A percentile compares a stretch with the other conserved stretches of the same genome.
Evolutionary conservation across 192 early-diverging fungal genomes (phyloP).

Genomic region (Entophlyctis luteolus): DNA sequence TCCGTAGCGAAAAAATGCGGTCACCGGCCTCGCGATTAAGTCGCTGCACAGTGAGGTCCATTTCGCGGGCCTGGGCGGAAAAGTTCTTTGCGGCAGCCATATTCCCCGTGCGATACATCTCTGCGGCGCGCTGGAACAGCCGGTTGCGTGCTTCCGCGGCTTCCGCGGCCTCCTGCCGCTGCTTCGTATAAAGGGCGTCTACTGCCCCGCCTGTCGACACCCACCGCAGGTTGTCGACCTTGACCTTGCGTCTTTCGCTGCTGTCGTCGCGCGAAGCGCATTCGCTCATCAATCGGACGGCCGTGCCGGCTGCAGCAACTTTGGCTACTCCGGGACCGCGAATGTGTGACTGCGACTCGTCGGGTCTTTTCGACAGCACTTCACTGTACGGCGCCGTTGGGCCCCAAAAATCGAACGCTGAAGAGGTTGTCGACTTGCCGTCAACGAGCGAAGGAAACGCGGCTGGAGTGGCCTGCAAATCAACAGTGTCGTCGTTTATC

Average conservation of each 20-base stretch:
- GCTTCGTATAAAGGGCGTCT: conserved; percentile 35
- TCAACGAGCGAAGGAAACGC: not conserved
- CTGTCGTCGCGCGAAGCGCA: not conserved
- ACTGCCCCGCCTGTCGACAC: conserved; percentile 40
- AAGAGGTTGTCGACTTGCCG: not conserved
- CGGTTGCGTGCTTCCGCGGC: conserved; percentile 43
- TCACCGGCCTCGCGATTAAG: conserved; percentile 35
- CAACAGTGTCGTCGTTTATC: not conserved
- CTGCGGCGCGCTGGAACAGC: conserved; percentile 49
- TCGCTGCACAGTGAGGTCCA: conserved; percentile 38
- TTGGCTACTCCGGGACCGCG: not conserved
- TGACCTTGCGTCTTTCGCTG: not conserved
- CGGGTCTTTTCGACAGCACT: conserved; percentile 12
- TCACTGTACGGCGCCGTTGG: conserved; percentile 34
- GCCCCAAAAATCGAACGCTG: conserved; percentile 39
- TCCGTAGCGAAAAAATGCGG: conserved; percentile 40
- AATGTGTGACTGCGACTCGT: not conserved
- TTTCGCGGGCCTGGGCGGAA: conserved; percentile 33
- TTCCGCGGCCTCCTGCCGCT: conserved; percentile 43
- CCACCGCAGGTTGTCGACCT: conserved; percentile 27
- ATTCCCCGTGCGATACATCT: conserved; percentile 45
- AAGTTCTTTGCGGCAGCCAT: conserved; percentile 49
- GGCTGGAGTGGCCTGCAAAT: not conserved
- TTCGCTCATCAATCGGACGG: not conserved
- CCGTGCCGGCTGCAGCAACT: conserved; percentile 2